Evolutionary conservation across 164 flowering plant genomes (phyloP), one percentile per base, ranked within the genome.

Genomic region (Tetrastigma voinierianum): DNA sequence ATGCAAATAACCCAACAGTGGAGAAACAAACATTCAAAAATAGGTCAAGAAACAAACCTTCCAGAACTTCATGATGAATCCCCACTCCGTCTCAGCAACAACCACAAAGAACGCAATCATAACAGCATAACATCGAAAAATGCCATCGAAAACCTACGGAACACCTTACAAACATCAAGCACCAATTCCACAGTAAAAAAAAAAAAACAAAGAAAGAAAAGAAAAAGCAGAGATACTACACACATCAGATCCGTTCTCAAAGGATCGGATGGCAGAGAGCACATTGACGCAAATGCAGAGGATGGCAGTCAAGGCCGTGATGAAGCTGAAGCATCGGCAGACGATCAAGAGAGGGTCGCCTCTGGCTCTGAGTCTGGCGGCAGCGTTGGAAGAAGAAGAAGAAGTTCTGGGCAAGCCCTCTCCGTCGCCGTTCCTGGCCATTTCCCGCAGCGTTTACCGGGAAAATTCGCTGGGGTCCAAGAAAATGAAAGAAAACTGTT

Each of bases 1-100:
- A 3, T 32, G 40, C 40, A 32, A 3, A 32, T 32, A 32, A 7
- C 40, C 6, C 40, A 4, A 32, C 40, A 32, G 40, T 32, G 40
- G 40, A 10, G 44, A 61, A 66, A 1, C 40, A 18, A 19, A 14
- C 13, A 3, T 15, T 14, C 51, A 57, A n/a, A 23, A 24, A 19
- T 11, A 46, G 25, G 59, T 32, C 40, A 32, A 2, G 62, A 46
- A 76, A 60, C 71, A 56, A 65, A 95, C 99, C 90, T 80, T 85
- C 84, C 84, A 90, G 75, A 87, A 90, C 78, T 80, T 88, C 76
- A 86, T 25, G 16, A 96, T 69, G 66, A 87, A 82, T 32, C 67
- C 76, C 99, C 98, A 96, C 72, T 96, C 99, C 1, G 99, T 96
- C 87, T 93, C 99, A 1, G 88, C 89, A 46, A 90, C 76, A 25